Evolutionary conservation across 108 stramenopile species (phyloP).

Genomic region (Pseudonitzschia delicatissima): DNA sequence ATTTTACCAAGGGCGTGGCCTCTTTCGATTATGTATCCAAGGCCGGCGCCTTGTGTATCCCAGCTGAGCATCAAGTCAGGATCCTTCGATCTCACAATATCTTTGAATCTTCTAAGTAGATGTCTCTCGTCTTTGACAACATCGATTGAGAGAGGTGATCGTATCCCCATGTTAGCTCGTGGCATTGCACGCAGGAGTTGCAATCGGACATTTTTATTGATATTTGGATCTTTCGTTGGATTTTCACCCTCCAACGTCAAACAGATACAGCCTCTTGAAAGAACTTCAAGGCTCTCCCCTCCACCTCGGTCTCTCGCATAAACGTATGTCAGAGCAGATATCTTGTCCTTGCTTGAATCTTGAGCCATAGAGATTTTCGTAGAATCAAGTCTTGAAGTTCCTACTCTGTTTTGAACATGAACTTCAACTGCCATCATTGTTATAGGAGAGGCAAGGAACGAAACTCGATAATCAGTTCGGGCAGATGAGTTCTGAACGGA

Average conservation of each 20-base stretch:
- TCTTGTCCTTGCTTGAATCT: constrained; percentile 65
- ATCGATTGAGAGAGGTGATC: constrained; percentile 46
- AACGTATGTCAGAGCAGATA: constrained; percentile 65
- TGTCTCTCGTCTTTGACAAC: constrained; percentile 52
- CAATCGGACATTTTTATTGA: constrained; percentile 7
- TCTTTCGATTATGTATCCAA: constrained; percentile 83
- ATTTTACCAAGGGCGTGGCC: constrained; percentile 46
- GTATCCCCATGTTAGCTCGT: constrained; percentile 41
- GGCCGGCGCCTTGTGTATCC: constrained; percentile 82
- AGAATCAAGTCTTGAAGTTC: constrained; percentile 58
- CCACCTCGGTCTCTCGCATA: constrained; percentile 81
- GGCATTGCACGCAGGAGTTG: constrained; percentile 33
- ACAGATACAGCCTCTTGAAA: constrained; percentile 67
- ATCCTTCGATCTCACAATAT: constrained; percentile 67
- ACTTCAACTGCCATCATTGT: constrained; percentile 83
- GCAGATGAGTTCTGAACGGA: constrained; percentile 8
- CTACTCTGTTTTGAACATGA: constrained; percentile 82
- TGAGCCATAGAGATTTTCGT: constrained; percentile 78
- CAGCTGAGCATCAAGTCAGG: constrained; percentile 83
- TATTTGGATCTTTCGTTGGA: constrained; percentile 10
- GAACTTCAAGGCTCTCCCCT: constrained; percentile 68
- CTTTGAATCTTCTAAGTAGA: constrained; percentile 63
- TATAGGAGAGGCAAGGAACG: constrained; percentile 47
- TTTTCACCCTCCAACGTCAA: constrained; percentile 46
- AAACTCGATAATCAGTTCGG: background rate